A percentile compares a stretch with the other conserved stretches of the same genome.
Evolutionary conservation across 495 filamentous ascomycete species (phyloP).

Genomic region (Aspergillus haitiensis): DNA sequence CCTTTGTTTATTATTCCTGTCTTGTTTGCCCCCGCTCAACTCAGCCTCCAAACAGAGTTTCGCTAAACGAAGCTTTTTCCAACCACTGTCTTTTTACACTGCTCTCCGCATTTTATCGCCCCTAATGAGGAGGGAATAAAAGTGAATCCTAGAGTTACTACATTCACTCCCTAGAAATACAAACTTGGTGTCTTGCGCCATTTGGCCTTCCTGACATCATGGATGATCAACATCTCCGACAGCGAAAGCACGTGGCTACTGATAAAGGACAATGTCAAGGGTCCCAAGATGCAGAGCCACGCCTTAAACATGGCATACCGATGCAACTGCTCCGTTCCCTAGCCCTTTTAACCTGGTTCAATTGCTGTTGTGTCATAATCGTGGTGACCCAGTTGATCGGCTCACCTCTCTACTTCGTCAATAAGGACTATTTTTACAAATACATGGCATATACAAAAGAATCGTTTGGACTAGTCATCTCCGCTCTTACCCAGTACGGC

Average conservation of each 20-base stretch:
- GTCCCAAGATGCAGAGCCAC: constrained; percentile 38
- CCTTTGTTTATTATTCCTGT: background rate
- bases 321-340: constrained; percentile 66
- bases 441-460: constrained; percentile 69
- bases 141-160: background rate
- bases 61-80: constrained; percentile 18
- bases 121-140: constrained; percentile 2
- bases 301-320: constrained; percentile 65
- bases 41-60: constrained; percentile 8
- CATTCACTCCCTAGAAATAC: background rate
- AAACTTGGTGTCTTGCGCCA: background rate
- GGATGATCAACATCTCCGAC: constrained; percentile 44
- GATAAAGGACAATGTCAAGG: constrained; percentile 8
- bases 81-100: background rate
- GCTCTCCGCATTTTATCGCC: background rate
- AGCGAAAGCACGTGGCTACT: constrained; percentile 34
- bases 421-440: constrained; percentile 59
- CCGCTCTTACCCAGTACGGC: constrained; percentile 62
- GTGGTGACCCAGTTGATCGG: constrained; percentile 57
- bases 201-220: constrained; percentile 28
- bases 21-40: background rate
- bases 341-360: constrained; percentile 64
- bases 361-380: constrained; percentile 53
- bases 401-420: constrained; percentile 59
- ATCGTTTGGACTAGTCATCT: constrained; percentile 60